Base-by-base conservation (phyloP, 805 yeast species). In the Lachancea meyersii region DNA sequence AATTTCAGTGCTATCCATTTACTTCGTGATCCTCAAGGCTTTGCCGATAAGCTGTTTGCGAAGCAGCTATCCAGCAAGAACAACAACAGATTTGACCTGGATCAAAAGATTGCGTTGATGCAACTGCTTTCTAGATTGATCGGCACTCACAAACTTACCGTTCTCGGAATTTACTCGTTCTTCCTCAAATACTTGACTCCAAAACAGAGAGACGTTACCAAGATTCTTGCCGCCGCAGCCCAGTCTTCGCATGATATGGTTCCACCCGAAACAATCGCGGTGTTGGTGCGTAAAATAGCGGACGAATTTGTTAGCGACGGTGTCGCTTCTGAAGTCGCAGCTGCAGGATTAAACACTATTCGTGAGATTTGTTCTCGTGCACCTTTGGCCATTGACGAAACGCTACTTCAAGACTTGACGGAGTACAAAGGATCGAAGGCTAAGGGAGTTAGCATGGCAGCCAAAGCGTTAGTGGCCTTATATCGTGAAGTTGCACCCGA, bases 271-370 rank as follows among this genome's bases (percentile, higher is more conserved):
- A 78, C 80, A 13, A 76, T 93, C 47, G 70, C 75, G 35, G 81
- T 82, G 39, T 79, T 93, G 52, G 81, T 93, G 8, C 77, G 96
- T 45, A 93, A 91, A 60, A 80, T 93, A 51, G 97, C 98, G 1
- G 95, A 93, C 65, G 98, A 93, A 66, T 93, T 93, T 57, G 96
- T 93, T 20, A 84, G 95, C 52, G 97, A 93, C 59, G 99, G 99
- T 73, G 98, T 93, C 31, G 88, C 97, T 13, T 80, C 95, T 26
- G 96, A 93, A 66, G 99, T 89, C 42, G 97, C 97, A 4, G 88
- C 97, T 41, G 97, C 97, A 4, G 99, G 99, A 57, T 74, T 93
- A 51, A 93, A 93, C 64, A 86, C 97, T 3, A 91, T 91, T 46
- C 75, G 97, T 54, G 98, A 93, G 65, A 87, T 93, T 45, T 73